Conservation (phyloP, 1,284 basidiomycete species). For the Cerioporus squamosus region DNA sequence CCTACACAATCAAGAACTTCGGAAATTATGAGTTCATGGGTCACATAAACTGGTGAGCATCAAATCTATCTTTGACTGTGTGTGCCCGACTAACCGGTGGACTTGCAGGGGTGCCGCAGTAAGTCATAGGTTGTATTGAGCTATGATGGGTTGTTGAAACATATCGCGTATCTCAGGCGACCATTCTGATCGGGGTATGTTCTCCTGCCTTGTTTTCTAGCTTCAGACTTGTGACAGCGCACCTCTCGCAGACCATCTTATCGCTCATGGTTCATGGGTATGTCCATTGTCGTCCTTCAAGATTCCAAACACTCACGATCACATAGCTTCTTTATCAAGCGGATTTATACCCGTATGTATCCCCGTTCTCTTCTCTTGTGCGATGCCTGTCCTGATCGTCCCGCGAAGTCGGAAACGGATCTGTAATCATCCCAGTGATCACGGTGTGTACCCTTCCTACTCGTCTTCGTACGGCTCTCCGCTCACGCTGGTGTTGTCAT, state of each 20-base stretch:
- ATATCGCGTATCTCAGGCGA: background rate
- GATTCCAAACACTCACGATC: background rate
- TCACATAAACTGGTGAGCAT: conserved; percentile 13
- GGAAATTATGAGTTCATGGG: conserved; percentile 10
- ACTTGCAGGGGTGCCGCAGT: conserved; percentile 13
- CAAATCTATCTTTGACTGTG: background rate
- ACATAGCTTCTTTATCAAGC: conserved; percentile 5
- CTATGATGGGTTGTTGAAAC: background rate
- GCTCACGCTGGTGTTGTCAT: background rate
- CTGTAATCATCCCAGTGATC: background rate
- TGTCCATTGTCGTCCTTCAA: background rate
- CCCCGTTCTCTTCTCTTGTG: background rate
- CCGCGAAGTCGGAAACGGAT: background rate
- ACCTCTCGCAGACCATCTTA: background rate
- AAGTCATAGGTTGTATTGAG: background rate
- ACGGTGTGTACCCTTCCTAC: background rate
- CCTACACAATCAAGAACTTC: conserved; percentile 16
- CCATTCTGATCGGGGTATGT: conserved; percentile 7
- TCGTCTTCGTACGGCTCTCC: background rate
- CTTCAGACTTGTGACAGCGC: background rate
- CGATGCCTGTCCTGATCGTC: background rate
- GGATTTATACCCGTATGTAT: conserved; percentile 8
- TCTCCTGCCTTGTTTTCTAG: too few species aligned
- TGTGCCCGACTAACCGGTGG: background rate
- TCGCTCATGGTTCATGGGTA: conserved; percentile 7